Conservation (phyloP, 768 basidiomycete genomes). For the Lentinula edodes region DNA sequence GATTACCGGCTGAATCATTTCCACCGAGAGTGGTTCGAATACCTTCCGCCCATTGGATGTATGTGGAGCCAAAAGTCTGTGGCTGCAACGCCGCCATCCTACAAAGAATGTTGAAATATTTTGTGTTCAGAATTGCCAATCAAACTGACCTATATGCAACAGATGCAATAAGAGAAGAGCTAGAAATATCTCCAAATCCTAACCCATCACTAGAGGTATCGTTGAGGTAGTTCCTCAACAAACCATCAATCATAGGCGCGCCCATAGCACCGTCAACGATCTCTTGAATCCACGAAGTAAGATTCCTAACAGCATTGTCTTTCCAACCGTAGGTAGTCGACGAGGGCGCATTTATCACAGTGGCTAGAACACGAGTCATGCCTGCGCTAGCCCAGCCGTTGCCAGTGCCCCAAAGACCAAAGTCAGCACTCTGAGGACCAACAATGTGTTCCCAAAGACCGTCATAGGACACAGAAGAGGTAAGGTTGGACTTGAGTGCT, state of each 20-base stretch:
- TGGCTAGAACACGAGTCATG: constrained; percentile 54
- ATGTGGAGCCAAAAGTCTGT: not conserved
- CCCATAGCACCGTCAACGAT: constrained; percentile 25
- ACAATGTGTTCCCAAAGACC: constrained; percentile 25
- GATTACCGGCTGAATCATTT: constrained; percentile 3
- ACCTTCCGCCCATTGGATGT: constrained; percentile 8
- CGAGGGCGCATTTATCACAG: constrained; percentile 34
- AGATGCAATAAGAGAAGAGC: constrained; percentile 8
- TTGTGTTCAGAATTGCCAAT: not conserved
- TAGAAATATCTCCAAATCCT: constrained; percentile 11
- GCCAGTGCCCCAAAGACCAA: constrained; percentile 45
- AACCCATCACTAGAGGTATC: constrained; percentile 10
- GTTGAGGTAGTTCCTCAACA: constrained; percentile 14
- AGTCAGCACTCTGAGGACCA: constrained; percentile 31
- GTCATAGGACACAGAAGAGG: not conserved
- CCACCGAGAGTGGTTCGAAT: constrained; percentile 2
- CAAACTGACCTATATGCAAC: constrained; percentile 5
- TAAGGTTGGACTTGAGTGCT: constrained; percentile 24
- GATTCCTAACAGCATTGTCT: constrained; percentile 17
- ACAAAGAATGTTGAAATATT: not conserved
- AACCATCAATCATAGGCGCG: constrained; percentile 2
- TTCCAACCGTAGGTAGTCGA: constrained; percentile 17
- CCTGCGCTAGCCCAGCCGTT: constrained; percentile 75
- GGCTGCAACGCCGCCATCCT: constrained; percentile 11
- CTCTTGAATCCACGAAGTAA: constrained; percentile 36